Percentiles rank a stretch among this genome's conserved stretches.
These are phyloP conservation scores for Pichia heedii DNA, from an alignment of 805 yeast genomes.

Conservation along the genomic window DNA sequence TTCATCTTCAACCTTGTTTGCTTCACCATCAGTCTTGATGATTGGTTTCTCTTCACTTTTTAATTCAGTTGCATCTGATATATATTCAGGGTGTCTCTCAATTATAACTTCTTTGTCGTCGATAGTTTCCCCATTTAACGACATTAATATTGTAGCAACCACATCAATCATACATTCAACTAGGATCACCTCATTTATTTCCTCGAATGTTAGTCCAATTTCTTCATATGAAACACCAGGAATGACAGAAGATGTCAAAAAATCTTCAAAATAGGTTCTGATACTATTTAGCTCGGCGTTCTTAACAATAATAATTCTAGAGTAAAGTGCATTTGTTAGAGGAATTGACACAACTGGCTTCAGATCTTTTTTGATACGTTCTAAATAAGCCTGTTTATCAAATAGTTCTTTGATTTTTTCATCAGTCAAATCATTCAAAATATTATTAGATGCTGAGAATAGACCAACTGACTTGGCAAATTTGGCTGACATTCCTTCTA, in stretches of 20 bases:
- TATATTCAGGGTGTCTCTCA: slow-evolving; percentile 39
- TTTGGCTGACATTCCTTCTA: slow-evolving; percentile 65
- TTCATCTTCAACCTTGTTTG: no score
- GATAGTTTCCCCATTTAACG: slow-evolving; percentile 31
- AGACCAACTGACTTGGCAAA: slow-evolving; percentile 72
- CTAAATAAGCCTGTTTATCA: neutral
- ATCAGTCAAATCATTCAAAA: neutral
- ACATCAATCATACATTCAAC: slow-evolving; percentile 43
- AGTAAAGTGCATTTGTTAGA: neutral
- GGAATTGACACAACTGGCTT: neutral
- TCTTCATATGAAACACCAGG: slow-evolving; percentile 30
- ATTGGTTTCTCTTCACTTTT: neutral
- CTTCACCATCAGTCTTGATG: no score
- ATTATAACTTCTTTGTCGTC: slow-evolving; percentile 28
- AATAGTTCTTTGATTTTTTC: slow-evolving; percentile 2
- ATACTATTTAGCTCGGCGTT: slow-evolving; percentile 25
- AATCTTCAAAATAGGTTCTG: slow-evolving; percentile 37
- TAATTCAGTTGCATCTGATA: slow-evolving; percentile 7
- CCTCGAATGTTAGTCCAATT: slow-evolving; percentile 22
- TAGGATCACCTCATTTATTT: slow-evolving; percentile 30
- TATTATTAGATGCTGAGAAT: slow-evolving; percentile 51
- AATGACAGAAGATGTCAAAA: slow-evolving; percentile 35
- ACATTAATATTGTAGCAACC: slow-evolving; percentile 46
- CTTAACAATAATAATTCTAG: slow-evolving; percentile 10
- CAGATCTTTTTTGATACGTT: neutral